Percentiles rank a stretch among this genome's conserved stretches.
These are phyloP conservation scores for Amniculicola lignicola DNA, from an alignment of 495 filamentous ascomycete species.

Conservation along the genomic window DNA sequence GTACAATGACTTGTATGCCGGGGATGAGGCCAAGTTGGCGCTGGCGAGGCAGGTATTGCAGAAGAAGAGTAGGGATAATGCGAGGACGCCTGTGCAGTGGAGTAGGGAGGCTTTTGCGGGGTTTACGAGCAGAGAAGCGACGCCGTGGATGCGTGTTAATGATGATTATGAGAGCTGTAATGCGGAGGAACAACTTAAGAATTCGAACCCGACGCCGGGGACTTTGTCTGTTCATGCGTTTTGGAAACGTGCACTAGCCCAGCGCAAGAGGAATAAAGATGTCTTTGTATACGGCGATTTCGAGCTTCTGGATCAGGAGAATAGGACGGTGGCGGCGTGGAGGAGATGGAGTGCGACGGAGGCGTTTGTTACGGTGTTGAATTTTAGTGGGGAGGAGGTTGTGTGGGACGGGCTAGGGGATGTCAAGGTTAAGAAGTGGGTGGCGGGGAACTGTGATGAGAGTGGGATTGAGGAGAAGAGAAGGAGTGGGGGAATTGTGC, in stretches of 20 bases:
- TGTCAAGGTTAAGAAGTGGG: constrained; percentile 43
- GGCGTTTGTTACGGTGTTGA: constrained; percentile 44
- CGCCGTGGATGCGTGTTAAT: constrained; percentile 45
- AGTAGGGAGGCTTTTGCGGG: constrained; percentile 32
- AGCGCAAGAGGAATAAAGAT: constrained; percentile 44
- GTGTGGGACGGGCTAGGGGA: constrained; percentile 42
- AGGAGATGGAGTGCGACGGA: constrained; percentile 35
- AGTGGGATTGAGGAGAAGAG: constrained; percentile 31
- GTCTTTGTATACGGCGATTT: constrained; percentile 49
- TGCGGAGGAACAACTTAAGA: constrained; percentile 33
- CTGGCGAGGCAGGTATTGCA: constrained; percentile 35
- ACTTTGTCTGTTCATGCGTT: constrained; percentile 45
- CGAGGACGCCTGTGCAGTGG: constrained; percentile 45
- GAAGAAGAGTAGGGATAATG: constrained; percentile 41
- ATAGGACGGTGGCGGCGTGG: constrained; percentile 45
- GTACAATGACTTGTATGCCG: constrained; percentile 34
- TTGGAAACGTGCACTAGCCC: constrained; percentile 45
- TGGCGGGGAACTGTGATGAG: constrained; percentile 43
- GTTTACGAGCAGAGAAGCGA: constrained; percentile 35
- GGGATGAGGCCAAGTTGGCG: constrained; percentile 28
- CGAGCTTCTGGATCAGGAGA: constrained; percentile 38
- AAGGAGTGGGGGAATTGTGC: constrained; percentile 25
- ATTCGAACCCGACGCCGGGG: constrained; percentile 10
- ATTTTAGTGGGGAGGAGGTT: constrained; percentile 43
- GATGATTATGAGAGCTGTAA: constrained; percentile 41